Conservation (phyloP, 169 alveolate genomes). For the Babesia divergens region DNA sequence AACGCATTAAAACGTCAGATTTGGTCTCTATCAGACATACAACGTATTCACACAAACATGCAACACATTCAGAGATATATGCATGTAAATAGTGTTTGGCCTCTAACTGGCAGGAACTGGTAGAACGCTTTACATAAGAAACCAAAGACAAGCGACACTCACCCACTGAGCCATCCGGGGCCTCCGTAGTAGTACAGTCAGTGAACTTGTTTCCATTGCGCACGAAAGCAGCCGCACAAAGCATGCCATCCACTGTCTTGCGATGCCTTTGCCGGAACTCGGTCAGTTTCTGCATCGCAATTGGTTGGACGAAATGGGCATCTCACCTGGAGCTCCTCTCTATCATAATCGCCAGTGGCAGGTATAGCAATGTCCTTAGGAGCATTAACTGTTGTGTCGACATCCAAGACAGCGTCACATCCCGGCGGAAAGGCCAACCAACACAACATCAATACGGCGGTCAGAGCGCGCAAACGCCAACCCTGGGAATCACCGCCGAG, state of each 20-base stretch:
- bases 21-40: too few species aligned
- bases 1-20: too few species aligned
- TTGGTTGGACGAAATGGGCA: too few species aligned
- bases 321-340: slow-evolving; percentile 40
- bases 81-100: too few species aligned
- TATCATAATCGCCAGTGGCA: slow-evolving; percentile 51
- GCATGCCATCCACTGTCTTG: slow-evolving; percentile 85
- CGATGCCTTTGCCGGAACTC: slow-evolving; percentile 87
- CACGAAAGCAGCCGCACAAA: slow-evolving; percentile 90
- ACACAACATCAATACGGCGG: neutral
- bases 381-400: neutral
- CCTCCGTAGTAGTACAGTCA: slow-evolving; percentile 85
- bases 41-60: too few species aligned
- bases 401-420: neutral
- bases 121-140: too few species aligned
- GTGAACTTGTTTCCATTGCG: slow-evolving; percentile 86
- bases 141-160: too few species aligned
- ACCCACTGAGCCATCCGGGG: slow-evolving; percentile 87
- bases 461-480: too few species aligned
- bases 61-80: too few species aligned
- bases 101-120: too few species aligned
- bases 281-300: slow-evolving; percentile 76
- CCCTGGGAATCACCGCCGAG: neutral
- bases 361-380: slow-evolving; percentile 50
- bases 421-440: neutral